Evolutionary conservation across 345 rosid genomes (phyloP).

Genomic region (Carallia pectinifolia): DNA sequence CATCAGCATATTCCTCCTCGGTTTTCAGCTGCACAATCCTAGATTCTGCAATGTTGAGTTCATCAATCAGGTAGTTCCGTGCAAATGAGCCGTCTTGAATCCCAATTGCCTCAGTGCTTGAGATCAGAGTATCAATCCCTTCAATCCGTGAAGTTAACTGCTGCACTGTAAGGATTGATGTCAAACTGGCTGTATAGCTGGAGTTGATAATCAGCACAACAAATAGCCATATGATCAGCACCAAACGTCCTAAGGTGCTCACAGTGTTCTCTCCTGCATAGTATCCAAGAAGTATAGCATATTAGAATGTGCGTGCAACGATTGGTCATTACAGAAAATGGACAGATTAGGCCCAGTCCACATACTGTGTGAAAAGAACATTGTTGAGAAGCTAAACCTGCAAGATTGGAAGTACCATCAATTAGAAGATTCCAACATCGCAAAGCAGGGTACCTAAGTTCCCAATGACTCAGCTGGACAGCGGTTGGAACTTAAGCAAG

Average conservation of each 20-base stretch:
- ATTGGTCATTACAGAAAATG: conserved; percentile 1
- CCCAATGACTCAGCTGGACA: background rate
- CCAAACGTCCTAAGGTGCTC: conserved; percentile 78
- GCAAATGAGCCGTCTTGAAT: conserved; percentile 89
- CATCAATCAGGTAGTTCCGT: conserved; percentile 66
- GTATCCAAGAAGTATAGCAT: conserved; percentile 16
- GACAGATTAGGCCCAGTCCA: conserved; percentile 15
- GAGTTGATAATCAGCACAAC: conserved; percentile 93
- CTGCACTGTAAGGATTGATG: conserved; percentile 91
- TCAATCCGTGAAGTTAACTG: conserved; percentile 69
- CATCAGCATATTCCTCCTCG: conserved; percentile 46
- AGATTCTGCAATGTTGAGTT: conserved; percentile 73
- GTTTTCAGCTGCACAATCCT: conserved; percentile 53
- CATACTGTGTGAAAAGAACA: conserved; percentile 98
- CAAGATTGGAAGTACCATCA: conserved; percentile 32
- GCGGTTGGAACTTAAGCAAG: background rate
- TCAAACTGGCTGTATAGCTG: conserved; percentile 96
- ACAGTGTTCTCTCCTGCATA: conserved; percentile 82
- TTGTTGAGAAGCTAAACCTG: conserved; percentile 99
- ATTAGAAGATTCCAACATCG: conserved; percentile 5
- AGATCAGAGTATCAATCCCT: conserved; percentile 73
- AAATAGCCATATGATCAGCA: conserved; percentile 85
- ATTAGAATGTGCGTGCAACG: background rate
- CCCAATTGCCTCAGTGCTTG: conserved; percentile 70
- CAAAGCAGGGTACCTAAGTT: conserved; percentile 1